Evolutionary conservation across 768 basidiomycete species (phyloP).

Genomic region (Podaxis mareebaensis): DNA sequence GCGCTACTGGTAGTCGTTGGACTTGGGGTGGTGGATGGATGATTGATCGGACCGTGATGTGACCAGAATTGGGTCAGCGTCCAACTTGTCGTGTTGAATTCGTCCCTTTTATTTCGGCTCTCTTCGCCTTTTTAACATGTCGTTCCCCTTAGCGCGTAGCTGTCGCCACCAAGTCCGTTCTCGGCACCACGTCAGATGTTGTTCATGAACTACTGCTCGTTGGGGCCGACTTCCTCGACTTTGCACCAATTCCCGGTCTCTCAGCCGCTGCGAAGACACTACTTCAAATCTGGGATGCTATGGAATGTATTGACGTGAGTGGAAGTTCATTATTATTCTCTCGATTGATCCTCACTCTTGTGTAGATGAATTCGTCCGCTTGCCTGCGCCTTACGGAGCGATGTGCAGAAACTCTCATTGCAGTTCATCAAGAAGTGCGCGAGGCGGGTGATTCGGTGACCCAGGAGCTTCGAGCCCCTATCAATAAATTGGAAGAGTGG

Average conservation of each 20-base stretch:
- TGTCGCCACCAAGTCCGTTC: conserved; percentile 31
- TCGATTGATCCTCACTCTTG: background rate
- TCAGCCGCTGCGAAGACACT: conserved; percentile 47
- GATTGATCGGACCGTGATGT: conserved; percentile 1
- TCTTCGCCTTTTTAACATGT: background rate
- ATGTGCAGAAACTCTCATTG: conserved; percentile 57
- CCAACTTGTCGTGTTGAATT: background rate
- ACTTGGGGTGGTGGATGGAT: background rate
- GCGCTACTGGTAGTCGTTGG: background rate
- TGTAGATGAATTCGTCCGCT: conserved; percentile 54
- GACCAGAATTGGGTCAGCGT: background rate
- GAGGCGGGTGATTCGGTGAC: conserved; percentile 44
- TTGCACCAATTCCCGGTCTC: conserved; percentile 54
- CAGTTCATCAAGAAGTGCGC: conserved; percentile 52
- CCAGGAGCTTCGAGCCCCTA: conserved; percentile 44
- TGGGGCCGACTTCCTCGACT: conserved; percentile 37
- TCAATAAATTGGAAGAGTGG: conserved; percentile 45
- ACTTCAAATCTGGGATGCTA: conserved; percentile 54
- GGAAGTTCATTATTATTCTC: background rate
- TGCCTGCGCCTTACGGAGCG: conserved; percentile 63
- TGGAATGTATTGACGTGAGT: conserved; percentile 57
- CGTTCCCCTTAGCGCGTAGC: conserved; percentile 29
- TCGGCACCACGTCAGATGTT: conserved; percentile 35
- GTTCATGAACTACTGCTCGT: conserved; percentile 36
- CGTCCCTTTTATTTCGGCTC: background rate